Evolutionary conservation across 371 early-diverging fungal species (phyloP).

Genomic region (Saksenaea oblongispora): DNA sequence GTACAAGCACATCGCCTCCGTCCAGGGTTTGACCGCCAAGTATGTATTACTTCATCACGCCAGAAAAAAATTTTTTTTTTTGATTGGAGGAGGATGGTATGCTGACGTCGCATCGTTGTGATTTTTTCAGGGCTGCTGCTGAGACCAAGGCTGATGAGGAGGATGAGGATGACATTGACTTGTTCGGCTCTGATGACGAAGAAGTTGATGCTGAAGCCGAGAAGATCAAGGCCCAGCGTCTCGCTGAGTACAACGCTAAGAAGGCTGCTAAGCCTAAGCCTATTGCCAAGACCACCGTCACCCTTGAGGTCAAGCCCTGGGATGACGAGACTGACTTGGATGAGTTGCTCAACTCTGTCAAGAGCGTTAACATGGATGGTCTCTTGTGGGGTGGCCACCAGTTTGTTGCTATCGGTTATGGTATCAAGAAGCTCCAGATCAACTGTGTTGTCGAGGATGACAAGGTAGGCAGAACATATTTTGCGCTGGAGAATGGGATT

Average conservation of each 20-base stretch:
- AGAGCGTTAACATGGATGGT: slow-evolving; percentile 83
- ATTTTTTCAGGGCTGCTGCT: slow-evolving; percentile 44
- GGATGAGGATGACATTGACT: slow-evolving; percentile 94
- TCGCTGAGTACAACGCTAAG: slow-evolving; percentile 91
- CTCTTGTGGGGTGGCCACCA: slow-evolving; percentile 88
- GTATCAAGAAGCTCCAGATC: slow-evolving; percentile 94
- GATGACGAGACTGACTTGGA: slow-evolving; percentile 93
- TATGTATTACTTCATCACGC: slow-evolving; percentile 28
- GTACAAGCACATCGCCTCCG: slow-evolving; percentile 90
- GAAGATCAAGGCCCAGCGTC: slow-evolving; percentile 82
- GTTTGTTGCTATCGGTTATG: slow-evolving; percentile 85
- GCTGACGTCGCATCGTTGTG: neutral
- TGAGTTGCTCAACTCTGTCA: slow-evolving; percentile 75
- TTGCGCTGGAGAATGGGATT: neutral
- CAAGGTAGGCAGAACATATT: slow-evolving; percentile 55
- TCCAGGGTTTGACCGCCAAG: slow-evolving; percentile 59
- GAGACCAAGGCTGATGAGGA: slow-evolving; percentile 65
- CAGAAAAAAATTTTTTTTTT: neutral
- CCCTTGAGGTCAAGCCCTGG: slow-evolving; percentile 97
- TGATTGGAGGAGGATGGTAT: neutral
- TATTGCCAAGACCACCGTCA: slow-evolving; percentile 91
- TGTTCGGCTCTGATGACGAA: slow-evolving; percentile 92
- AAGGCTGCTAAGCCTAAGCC: slow-evolving; percentile 93
- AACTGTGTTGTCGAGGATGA: slow-evolving; percentile 93
- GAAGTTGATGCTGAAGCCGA: slow-evolving; percentile 94